Conservation (phyloP, 192 early-diverging fungal species). For the Backusella mclennaniae region DNA sequence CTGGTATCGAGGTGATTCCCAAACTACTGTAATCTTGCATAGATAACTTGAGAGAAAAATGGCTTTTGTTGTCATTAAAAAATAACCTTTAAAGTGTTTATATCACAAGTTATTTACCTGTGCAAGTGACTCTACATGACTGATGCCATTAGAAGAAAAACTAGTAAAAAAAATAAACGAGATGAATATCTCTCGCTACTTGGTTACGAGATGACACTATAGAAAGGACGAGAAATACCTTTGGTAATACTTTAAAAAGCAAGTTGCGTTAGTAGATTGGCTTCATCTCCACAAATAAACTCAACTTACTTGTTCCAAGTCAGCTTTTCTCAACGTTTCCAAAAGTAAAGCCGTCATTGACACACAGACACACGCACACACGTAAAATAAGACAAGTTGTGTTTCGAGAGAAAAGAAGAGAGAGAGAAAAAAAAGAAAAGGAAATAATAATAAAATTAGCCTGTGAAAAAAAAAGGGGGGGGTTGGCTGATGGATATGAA, state of each 20-base stretch:
- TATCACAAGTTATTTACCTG: slow-evolving; percentile 38
- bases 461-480: slow-evolving; percentile 3
- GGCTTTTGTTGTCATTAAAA: not conserved
- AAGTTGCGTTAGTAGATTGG: not conserved
- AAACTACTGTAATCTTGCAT: slow-evolving; percentile 71
- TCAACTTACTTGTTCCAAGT: slow-evolving; percentile 52
- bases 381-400: not conserved
- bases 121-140: slow-evolving; percentile 61
- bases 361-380: not conserved
- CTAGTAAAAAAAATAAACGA: slow-evolving; percentile 23
- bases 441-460: not conserved
- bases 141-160: slow-evolving; percentile 56
- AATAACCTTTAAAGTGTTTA: not conserved
- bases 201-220: not conserved
- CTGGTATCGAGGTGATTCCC: slow-evolving; percentile 57
- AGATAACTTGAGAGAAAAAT: slow-evolving; percentile 49
- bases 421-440: slow-evolving; percentile 8
- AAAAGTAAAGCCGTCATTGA: slow-evolving; percentile 46
- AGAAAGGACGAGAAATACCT: not conserved
- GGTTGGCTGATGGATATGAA: not conserved
- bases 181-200: not conserved
- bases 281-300: not conserved
- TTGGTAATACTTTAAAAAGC: slow-evolving; percentile 9
- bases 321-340: slow-evolving; percentile 64
- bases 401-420: not conserved